phyloP scores from a whole-genome alignment of 225 moss, liverwort and hornwort species.

The Physcomitrium patens region DNA sequence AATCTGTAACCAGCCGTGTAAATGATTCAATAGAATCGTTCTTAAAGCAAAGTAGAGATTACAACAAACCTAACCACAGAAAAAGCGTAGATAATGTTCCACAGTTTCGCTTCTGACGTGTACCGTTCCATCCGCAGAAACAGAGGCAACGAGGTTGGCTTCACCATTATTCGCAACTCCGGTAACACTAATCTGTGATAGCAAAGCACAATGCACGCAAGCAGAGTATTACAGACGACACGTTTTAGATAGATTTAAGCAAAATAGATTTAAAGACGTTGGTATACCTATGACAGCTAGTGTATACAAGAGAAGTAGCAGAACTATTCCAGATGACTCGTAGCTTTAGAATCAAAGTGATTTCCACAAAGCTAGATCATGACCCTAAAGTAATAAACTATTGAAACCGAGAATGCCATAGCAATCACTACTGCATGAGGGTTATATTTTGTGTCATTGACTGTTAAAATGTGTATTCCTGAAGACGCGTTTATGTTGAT shows the following conservation, averaged over 20 bases:
- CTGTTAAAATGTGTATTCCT: no score
- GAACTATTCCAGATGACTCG: no score
- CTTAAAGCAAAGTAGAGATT: neutral
- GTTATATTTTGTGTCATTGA: no score
- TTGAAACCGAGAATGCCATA: no score
- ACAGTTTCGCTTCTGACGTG: neutral
- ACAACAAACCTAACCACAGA: accelerated
- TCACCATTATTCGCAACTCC: constrained; percentile 65
- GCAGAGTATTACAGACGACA: no score
- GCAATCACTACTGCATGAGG: no score
- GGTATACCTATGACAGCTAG: no score
- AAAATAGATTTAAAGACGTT: neutral
- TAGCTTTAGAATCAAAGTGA: neutral
- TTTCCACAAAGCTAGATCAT: no score
- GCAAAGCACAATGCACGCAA: neutral
- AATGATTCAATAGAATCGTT: accelerated
- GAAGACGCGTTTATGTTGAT: no score
- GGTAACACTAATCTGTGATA: constrained; percentile 25
- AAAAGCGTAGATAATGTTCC: neutral
- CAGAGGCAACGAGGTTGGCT: constrained; percentile 76
- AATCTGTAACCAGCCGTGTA: constrained; percentile 40
- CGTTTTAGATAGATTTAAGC: neutral
- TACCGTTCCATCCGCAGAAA: constrained; percentile 80
- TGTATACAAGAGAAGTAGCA: no score
- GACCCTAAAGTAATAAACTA: no score